Evolutionary conservation across 139 green algal species (phyloP).

Genomic region (Astrephomene gubernaculifera): DNA sequence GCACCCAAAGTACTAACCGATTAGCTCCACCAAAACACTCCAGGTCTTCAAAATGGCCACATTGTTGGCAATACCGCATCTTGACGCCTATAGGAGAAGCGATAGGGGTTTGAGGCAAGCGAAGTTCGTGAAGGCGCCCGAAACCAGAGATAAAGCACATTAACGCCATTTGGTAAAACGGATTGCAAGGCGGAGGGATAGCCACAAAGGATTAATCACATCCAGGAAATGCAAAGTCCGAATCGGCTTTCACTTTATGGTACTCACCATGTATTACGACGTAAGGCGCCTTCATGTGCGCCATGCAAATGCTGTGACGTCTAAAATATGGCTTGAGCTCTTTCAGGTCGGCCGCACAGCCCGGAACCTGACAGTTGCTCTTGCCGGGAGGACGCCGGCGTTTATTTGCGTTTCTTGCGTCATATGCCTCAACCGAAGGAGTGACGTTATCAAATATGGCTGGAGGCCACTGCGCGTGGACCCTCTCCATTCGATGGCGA

Average conservation of each 20-base stretch:
- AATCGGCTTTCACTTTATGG: too few relatives aligned
- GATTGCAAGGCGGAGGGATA: too few relatives aligned
- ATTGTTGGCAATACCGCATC: conserved; percentile 40
- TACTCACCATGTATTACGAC: conserved; percentile 16
- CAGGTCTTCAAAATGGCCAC: conserved; percentile 18
- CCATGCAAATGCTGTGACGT: conserved; percentile 11
- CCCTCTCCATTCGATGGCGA: too few relatives aligned
- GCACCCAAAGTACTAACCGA: conserved; percentile 10
- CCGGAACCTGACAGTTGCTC: neutral
- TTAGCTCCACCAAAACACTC: conserved; percentile 17
- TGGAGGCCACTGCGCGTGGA: neutral
- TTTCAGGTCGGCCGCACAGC: conserved; percentile 5
- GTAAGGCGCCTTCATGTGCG: conserved; percentile 20
- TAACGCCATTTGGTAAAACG: too few relatives aligned
- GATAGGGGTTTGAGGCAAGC: too few relatives aligned
- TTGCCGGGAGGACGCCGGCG: too few relatives aligned
- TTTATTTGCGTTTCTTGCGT: conserved; percentile 23
- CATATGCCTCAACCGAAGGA: conserved; percentile 4
- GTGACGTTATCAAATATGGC: neutral
- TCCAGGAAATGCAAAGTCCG: too few relatives aligned
- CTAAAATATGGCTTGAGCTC: conserved; percentile 30
- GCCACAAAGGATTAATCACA: too few relatives aligned
- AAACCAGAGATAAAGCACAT: too few relatives aligned
- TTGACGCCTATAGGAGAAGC: conserved; percentile 9
- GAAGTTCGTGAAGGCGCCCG: too few relatives aligned